Base-by-base conservation (phyloP, 2,329 filamentous ascomycete genomes). In the Cladophialophora immunda region DNA sequence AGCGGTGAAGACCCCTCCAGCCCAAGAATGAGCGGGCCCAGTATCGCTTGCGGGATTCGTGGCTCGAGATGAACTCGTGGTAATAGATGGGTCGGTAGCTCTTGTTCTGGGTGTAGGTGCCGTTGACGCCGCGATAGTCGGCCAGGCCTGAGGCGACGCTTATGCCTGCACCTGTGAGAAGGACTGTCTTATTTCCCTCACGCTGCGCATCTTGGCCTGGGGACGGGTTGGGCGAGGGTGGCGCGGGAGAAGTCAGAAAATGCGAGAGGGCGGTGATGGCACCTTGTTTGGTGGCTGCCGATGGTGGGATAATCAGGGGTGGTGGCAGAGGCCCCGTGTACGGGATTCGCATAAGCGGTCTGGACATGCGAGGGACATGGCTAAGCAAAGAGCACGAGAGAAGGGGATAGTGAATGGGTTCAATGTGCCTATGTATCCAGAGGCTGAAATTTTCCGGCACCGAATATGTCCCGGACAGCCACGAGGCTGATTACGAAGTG, bases 11-110 rank as follows among this genome's bases (percentile, higher is more conserved):
- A 53, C 88, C 93, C 3, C 92, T 89, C 94, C 94, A 98, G 41
- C 95, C 95, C 22, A 99, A 81, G 78, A 97, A 99, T 76, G 92
- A 97, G 57, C 95, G 84, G 0, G 95, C 94, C 95, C 95, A 99
- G 78, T 99, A 99, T 68, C 95, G 84, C 79, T 97, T 95, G 71
- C 95, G 85, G 13, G 92, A 89, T 77, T 94, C 92, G 79, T 98
- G 94, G 70, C 83, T 91, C 55, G 85, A 82, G 52, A 93, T 79
- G 75, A 98, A 99, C 77, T 99, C 95, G 78, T 93, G 89, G 78
- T 92, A 94, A 81, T 97, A 99, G 71, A 97, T 96, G 34, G 94
- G 95, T 1, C 92, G 88, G 76, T 97, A 97, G 15, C 87, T 88
- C 81, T 92, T 93, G 81, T 98, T 98, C 75, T 95, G 85, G 52